These are phyloP conservation scores for Suillus spraguei DNA, from an alignment of 768 basidiomycete species.

Conservation along the genomic window DNA sequence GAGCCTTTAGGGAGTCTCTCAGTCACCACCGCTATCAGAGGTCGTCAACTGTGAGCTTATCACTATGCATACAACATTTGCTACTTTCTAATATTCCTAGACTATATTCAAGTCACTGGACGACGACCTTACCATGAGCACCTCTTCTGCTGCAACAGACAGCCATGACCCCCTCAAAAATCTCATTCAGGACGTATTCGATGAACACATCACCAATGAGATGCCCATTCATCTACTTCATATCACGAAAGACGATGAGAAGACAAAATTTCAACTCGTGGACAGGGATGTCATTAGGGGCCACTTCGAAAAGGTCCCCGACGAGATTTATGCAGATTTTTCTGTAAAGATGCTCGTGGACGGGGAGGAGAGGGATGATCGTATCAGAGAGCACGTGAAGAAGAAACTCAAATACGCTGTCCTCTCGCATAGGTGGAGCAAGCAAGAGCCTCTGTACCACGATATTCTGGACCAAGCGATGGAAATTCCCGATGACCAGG, in stretches of 20 bases:
- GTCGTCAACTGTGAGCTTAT: background rate
- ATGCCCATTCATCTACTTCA: conserved; percentile 8
- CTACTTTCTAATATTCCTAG: background rate
- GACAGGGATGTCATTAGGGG: background rate
- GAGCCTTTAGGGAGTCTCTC: background rate
- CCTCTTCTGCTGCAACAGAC: background rate
- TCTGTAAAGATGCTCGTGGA: background rate
- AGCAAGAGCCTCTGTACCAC: background rate
- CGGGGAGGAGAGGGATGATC: conserved; percentile 1
- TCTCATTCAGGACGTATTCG: background rate
- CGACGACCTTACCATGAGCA: background rate
- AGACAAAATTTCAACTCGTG: background rate
- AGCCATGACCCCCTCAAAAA: background rate
- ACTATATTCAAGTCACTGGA: too few relatives aligned
- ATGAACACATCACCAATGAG: conserved; percentile 4
- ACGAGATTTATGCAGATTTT: background rate
- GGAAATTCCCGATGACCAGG: background rate
- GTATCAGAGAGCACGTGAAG: conserved; percentile 6
- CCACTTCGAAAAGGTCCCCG: background rate
- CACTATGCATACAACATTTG: background rate
- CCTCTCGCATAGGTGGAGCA: conserved; percentile 11
- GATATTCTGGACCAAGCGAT: background rate
- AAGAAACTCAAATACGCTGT: conserved; percentile 10
- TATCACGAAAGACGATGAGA: background rate
- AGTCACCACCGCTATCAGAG: background rate